A percentile compares a stretch with the other conserved stretches of the same genome.
Evolutionary conservation across 2,329 filamentous ascomycete species (phyloP).

Genomic region (Cercospora sesami): DNA sequence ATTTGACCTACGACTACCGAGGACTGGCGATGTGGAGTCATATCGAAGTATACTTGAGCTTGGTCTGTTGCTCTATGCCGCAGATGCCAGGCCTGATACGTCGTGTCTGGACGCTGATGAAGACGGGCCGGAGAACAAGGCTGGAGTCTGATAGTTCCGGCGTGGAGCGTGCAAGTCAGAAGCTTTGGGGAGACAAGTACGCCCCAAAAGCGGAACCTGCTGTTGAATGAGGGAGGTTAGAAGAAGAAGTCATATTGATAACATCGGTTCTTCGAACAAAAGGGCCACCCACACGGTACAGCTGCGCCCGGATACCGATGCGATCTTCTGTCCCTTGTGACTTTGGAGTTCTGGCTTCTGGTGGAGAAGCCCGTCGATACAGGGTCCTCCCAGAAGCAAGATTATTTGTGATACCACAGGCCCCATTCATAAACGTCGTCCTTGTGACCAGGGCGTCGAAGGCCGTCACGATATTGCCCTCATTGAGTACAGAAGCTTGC

Average conservation of each 20-base stretch:
- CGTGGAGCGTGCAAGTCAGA: background rate
- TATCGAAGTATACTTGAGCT: conserved; percentile 23
- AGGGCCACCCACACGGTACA: background rate
- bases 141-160: conserved; percentile 4
- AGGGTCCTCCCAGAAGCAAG: background rate
- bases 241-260: background rate
- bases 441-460: background rate
- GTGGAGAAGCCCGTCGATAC: background rate
- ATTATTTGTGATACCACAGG: background rate
- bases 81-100: conserved; percentile 18
- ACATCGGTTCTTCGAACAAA: background rate
- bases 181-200: conserved; percentile 11
- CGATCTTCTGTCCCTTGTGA: background rate
- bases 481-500: background rate
- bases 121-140: background rate
- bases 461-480: background rate
- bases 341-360: background rate
- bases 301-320: background rate
- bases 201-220: background rate
- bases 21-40: conserved; percentile 19
- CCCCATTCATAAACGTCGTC: too few relatives aligned
- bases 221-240: background rate
- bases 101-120: conserved; percentile 7
- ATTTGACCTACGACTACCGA: conserved; percentile 22
- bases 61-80: conserved; percentile 26